Conservation (phyloP, 768 basidiomycete genomes). For the Pleurotus giganteus region DNA sequence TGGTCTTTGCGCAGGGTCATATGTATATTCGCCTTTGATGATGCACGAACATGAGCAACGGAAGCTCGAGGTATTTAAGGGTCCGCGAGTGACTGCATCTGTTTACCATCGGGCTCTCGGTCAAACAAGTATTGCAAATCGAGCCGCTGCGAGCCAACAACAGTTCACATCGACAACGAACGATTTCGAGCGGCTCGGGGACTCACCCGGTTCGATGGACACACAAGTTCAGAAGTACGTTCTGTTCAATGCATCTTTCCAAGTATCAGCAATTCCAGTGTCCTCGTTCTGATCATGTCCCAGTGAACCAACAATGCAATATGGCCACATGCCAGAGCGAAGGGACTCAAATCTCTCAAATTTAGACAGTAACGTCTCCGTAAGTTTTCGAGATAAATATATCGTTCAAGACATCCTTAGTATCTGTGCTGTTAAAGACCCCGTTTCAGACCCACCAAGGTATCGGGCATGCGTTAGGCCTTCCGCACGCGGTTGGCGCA, state of each 20-base stretch:
- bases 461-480: constrained; percentile 59
- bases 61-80: no score
- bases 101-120: constrained; percentile 22
- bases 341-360: constrained; percentile 54
- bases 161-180: constrained; percentile 14
- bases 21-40: not conserved
- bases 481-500: constrained; percentile 39
- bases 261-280: not conserved
- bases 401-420: constrained; percentile 24
- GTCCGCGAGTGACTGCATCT: not conserved
- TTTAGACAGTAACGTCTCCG: constrained; percentile 59
- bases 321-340: constrained; percentile 55
- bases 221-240: constrained; percentile 39
- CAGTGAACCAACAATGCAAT: constrained; percentile 62
- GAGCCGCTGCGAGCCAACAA: constrained; percentile 28
- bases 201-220: constrained; percentile 36
- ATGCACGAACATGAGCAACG: no score
- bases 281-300: constrained; percentile 21
- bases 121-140: constrained; percentile 25
- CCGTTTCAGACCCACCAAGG: constrained; percentile 57
- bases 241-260: constrained; percentile 5
- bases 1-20: not conserved
- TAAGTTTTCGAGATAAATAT: constrained; percentile 33
- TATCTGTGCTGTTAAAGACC: constrained; percentile 34
- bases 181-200: constrained; percentile 13